Evolutionary conservation across 73 alveolate species (phyloP), one percentile per base, ranked within the genome.

Genomic region (Paraurostyla sp.): DNA sequence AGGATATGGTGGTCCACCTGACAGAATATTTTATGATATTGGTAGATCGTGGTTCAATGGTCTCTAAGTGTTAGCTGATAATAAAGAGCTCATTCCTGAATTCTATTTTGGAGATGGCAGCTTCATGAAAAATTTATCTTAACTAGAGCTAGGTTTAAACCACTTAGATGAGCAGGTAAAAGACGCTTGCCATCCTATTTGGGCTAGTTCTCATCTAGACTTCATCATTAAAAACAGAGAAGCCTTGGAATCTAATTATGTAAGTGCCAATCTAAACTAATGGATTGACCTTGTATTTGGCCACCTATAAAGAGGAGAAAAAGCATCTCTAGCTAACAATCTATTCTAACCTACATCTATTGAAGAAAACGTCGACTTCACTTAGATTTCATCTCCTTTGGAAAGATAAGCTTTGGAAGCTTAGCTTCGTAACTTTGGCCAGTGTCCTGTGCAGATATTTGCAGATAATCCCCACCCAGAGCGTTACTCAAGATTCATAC

Each of bases 271-370:
- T 78, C 91, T 98, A 50, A 94, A 97, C 89, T 32, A 80, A 25
- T 98, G 99, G 99, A 95, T 98, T 15, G 99, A 98, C 85, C 88
- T 98, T 88, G 91, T 98, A 27, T 98, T 98, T 94, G 99, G 99
- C 41, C 89, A 88, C 85, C 85, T 89, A 58, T 94, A 95, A 76
- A 86, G 90, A 73, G 99, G 98, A 48, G 98, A 98, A 65, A 92
- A 92, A 38, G 99, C 99, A 6, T 51, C 89, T 0, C 56, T 69
- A 46, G 92, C 93, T 27, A 91, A 92, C 69, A 97, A 97, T 83
- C 89, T 96, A 63, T 98, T 98, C 91, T 94, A 96, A 57, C 99
- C 99, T 33, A 71, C 85, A 30, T 94, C 99, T 22, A 92, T 95
- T 69, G 96, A 95, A 83, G 96, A 96, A 80, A 93, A 93, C 80